Percentiles rank a stretch among this genome's conserved stretches.
These are phyloP conservation scores for Neofusicoccum parvum DNA, from an alignment of 2,329 filamentous ascomycete species.

Conservation along the genomic window DNA sequence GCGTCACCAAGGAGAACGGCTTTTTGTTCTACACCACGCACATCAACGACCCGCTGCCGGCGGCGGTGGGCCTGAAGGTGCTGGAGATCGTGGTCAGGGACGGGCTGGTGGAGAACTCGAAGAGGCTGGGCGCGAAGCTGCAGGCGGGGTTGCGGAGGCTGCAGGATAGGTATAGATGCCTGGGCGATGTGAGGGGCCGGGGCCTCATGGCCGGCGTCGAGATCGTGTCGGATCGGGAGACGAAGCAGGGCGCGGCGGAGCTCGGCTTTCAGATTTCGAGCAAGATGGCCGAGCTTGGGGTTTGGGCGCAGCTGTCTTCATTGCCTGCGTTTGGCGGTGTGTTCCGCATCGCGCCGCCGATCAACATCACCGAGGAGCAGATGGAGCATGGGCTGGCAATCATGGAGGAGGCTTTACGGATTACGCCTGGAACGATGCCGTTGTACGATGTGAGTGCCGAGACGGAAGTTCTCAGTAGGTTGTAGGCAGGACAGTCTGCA, in stretches of 20 bases:
- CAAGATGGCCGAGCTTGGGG: conserved; percentile 53
- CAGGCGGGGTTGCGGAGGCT: conserved; percentile 51
- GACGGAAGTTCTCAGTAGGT: background rate
- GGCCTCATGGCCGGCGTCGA: conserved; percentile 62
- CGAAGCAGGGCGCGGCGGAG: conserved; percentile 51
- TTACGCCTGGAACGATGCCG: conserved; percentile 47
- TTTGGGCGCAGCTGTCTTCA: conserved; percentile 61
- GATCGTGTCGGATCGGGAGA: conserved; percentile 55
- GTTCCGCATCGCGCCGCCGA: conserved; percentile 62
- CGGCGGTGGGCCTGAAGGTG: conserved; percentile 63
- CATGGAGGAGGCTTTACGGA: conserved; percentile 60
- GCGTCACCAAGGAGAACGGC: conserved; percentile 49
- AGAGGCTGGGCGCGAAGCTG: conserved; percentile 49
- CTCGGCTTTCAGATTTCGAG: conserved; percentile 53
- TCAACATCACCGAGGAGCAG: conserved; percentile 53
- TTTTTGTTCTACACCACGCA: conserved; percentile 65
- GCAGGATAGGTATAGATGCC: conserved; percentile 58
- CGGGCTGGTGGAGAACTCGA: conserved; percentile 51
- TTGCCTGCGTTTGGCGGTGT: conserved; percentile 59
- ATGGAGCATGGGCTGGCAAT: conserved; percentile 55
- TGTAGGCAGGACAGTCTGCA: background rate
- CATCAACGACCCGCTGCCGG: conserved; percentile 63
- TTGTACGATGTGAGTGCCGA: conserved; percentile 25
- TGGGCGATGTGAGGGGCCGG: conserved; percentile 63
- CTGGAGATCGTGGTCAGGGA: conserved; percentile 63